Evolutionary conservation across 345 rosid species (phyloP), one percentile per base, ranked within the genome.

Genomic region (Lenwebbia sp.): DNA sequence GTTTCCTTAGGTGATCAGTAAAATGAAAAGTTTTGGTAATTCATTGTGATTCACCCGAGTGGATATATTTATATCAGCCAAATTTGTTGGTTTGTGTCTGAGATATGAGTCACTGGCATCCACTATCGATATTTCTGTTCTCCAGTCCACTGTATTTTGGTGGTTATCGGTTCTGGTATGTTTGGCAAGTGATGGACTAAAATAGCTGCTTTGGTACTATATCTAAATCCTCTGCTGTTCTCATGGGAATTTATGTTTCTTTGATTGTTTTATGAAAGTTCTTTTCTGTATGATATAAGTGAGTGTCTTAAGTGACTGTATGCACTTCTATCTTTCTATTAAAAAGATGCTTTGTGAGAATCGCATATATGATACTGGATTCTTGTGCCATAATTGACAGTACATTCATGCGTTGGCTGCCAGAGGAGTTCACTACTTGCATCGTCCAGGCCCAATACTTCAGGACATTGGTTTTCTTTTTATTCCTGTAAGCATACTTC

Each of bases 401-500:
- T 96, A 93, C 86, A 83, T 95, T 57, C 98, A 95, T 91, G 98
- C 93, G 86, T 92, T 96, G 93, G 98, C 98, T 90, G 98, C 96
- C 65, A 93, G 93, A 86, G 99, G 96, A 88, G 94, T 96, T 90
- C 95, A 95, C 89, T 96, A 94, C 91, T 86, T 95, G 81, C 99
- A 95, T 76, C 90, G 88, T 50, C 96, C 98, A 37, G 96, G 92
- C 44, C 95, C 96, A 54, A 85, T 89, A 10, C 95, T 96, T 85
- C 95, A 89, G 88, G 98, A 96, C 88, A 74, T 89, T 50, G 98
- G 98, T 53, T 96, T 93, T 90, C 85, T 90, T 54, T 83, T 96
- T 87, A 94, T 95, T 89, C 96, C 96, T 75, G 98, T 96, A 49
- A 76, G 95, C 89, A 85, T 84, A 25, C 28, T 54, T 85, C 58